Percentiles rank a stretch among this genome's conserved stretches.
phyloP scores from a whole-genome alignment of 495 filamentous ascomycete genomes.

The Penicillium roqueforti region DNA sequence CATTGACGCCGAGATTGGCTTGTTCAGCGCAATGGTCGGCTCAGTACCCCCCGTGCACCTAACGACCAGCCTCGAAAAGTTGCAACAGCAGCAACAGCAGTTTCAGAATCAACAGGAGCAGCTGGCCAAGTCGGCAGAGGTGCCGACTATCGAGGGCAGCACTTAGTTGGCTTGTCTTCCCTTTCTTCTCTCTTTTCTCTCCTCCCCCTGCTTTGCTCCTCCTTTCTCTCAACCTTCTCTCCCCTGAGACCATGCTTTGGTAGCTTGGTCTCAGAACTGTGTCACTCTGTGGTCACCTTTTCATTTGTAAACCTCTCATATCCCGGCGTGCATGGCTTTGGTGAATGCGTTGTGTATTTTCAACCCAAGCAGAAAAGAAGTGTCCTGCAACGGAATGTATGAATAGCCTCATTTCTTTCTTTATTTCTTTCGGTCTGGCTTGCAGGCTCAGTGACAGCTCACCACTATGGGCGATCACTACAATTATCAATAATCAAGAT shows the following conservation, averaged over 20 bases:
- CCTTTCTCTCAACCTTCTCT: background rate
- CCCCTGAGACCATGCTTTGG: background rate
- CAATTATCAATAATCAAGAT: conserved; percentile 15
- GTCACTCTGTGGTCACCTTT: background rate
- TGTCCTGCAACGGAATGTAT: conserved; percentile 18
- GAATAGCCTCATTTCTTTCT: conserved; percentile 17
- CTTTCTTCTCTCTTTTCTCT: background rate
- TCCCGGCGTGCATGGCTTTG: conserved; percentile 13
- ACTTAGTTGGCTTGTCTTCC: background rate
- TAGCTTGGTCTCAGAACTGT: background rate
- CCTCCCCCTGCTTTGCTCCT: background rate
- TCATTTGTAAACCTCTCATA: conserved; percentile 1
- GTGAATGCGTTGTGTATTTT: conserved; percentile 2
- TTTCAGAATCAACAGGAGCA: conserved; percentile 25
- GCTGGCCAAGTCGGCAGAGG: conserved; percentile 17
- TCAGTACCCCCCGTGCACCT: conserved; percentile 16
- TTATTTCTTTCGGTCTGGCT: background rate
- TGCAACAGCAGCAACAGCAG: conserved; percentile 25
- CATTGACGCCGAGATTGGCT: conserved; percentile 52
- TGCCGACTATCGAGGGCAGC: conserved; percentile 9
- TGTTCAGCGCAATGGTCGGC: conserved; percentile 37
- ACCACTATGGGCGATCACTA: background rate
- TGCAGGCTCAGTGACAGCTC: background rate
- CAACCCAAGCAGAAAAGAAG: background rate
- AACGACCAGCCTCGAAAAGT: conserved; percentile 24